Base-by-base conservation (phyloP, 2,329 filamentous ascomycete genomes). In the Teratosphaeria destructans region DNA sequence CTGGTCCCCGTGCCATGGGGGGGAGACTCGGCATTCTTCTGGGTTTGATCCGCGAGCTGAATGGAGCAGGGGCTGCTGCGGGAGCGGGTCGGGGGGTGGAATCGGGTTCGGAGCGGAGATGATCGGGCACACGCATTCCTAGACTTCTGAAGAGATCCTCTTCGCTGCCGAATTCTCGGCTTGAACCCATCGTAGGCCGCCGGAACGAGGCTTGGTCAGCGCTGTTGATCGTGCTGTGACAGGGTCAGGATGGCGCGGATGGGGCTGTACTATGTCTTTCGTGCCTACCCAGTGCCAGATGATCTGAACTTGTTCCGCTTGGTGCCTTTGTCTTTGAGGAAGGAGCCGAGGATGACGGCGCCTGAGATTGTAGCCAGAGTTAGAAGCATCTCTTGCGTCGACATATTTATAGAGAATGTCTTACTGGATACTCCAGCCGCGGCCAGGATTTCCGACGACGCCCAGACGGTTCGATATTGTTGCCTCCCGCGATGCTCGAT, bases 371-470 rank as follows among this genome's bases (percentile, higher is more conserved):
- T 10, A 49, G 43, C 43, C n/a, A 49, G 3, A 19, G 11, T 19
- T 49, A 10, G 23, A n/a, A 49, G 43, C 43, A 23, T 14, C 16
- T 14, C 43, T 49, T 5, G n/a, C 43, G 43, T 49, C 16, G 10
- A 49, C 23, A 2, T 49, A 23, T 5, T 23, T 10, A 19, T 5
- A 49, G 1, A 39, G 12, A 12, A 49, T 23, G 16, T 49, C 43
- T 49, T 23, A 49, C 97, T 99, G 12, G 93, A 89, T 0, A 95
- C 88, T 0, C 85, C 85, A 0, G 92, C 89, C 5, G 94, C 92
- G 56, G 93, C 92, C 1, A 97, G 80, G 7, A 97, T 87, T 71
- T 99, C 94, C 19, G 95, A 81, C 0, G 92, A 96, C 4, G 94
- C 94, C 64, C 95, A 81, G 1, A 97, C 83, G 0, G 93, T 95